These are phyloP conservation scores for Colletotrichum coccodes DNA, from an alignment of 2,329 filamentous ascomycete species.

Conservation along the genomic window DNA sequence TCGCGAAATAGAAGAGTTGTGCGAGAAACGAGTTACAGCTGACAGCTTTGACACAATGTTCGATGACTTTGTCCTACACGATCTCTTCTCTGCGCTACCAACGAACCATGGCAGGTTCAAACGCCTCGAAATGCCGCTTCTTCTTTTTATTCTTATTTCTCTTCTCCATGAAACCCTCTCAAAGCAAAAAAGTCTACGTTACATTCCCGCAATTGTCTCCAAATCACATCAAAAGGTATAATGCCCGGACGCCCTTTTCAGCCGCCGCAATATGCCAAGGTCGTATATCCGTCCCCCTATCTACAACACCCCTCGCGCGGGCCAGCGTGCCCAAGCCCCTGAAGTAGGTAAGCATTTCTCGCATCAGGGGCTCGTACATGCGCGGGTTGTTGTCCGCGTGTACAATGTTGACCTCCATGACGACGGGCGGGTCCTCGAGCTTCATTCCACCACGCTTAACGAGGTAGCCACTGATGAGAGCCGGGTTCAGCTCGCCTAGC, in stretches of 20 bases:
- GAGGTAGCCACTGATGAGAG: constrained; percentile 72
- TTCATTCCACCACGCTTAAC: constrained; percentile 69
- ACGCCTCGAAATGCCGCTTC: background rate
- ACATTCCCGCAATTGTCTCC: background rate
- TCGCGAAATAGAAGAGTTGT: background rate
- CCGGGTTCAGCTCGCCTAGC: constrained; percentile 63
- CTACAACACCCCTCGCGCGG: constrained; percentile 70
- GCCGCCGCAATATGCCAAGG: constrained; percentile 83
- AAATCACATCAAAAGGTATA: constrained; percentile 72
- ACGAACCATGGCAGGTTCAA: background rate
- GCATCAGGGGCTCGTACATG: constrained; percentile 71
- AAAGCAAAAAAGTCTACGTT: constrained; percentile 7
- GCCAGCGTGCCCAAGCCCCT: constrained; percentile 76
- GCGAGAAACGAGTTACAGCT: background rate
- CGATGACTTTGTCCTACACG: background rate
- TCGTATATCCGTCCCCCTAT: constrained; percentile 68
- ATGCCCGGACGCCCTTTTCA: constrained; percentile 72
- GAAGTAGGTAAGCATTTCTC: constrained; percentile 78
- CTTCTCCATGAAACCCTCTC: background rate
- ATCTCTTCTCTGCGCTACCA: background rate
- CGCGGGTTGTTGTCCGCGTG: constrained; percentile 63
- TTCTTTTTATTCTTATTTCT: background rate
- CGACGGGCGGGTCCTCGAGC: constrained; percentile 66
- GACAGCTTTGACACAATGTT: background rate
- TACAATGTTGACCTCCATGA: constrained; percentile 74